Evolutionary conservation across 371 early-diverging fungal genomes (phyloP), one percentile per base, ranked within the genome.

Genomic region (Mortierella sp.): DNA sequence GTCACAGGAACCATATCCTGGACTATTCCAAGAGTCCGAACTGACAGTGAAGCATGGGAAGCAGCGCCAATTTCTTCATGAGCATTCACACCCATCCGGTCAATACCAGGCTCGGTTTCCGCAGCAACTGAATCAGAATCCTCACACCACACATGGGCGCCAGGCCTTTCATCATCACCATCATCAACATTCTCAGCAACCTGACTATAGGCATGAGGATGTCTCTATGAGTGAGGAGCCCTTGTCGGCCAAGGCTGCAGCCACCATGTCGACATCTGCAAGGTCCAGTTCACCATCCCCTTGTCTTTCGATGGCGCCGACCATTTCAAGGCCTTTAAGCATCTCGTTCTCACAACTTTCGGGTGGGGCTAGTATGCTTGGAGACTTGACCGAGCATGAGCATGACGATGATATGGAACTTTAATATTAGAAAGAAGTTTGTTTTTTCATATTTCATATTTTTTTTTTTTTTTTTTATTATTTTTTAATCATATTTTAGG

Each of bases 381-480:
- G 68, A 4, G 65, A 76, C 19, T 47, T 76, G 44, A 44, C 77
- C 25, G 77, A 76, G 46, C 75, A 75, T 14, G 74, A 74, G 51
- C 71, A 71, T 9, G 77, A 76, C 16, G 77, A 76, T 19, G 77
- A 76, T 50, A 76, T 76, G 77, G 77, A 76, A 56, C 72, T 76
- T 18, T 76, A 23, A 66, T 37, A 9, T 37, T 5, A 9, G 9
- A 9, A 37, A 37, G 37, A 9, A 37, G 37, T 9, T 9, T 37
- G 37, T 37, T 15, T 19, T 7, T 23, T 29, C 37, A 21, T 7
- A 21, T 30, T n/a, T 21, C 15, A n/a, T 15, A 7, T 29, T 51
- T 64, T 28, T 67, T 58, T 5, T 6, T 67, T 45, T 50, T 25
- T 37, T 23, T 44, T 44, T 56, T 14, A 21, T 25, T 37, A 37